Percentiles rank a stretch among this genome's conserved stretches.
Evolutionary conservation across 352 stramenopile species (phyloP).

Genomic region (Phytopythium helicoides): DNA sequence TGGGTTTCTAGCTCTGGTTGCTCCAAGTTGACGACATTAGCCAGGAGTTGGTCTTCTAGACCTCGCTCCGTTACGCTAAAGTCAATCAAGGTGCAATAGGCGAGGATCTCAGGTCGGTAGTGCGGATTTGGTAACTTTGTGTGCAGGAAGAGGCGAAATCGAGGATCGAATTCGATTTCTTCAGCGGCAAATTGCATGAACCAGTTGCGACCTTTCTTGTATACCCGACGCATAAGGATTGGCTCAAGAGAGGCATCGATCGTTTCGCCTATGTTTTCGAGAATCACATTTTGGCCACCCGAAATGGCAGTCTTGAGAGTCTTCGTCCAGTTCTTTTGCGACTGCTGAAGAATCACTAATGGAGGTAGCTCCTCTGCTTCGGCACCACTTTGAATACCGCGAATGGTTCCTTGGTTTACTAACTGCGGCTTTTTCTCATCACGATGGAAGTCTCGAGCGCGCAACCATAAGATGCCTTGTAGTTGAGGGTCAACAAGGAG

Average conservation of each 20-base stretch:
- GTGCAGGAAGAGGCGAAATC: slow-evolving; percentile 89
- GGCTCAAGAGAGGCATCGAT: slow-evolving; percentile 89
- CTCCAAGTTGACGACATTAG: slow-evolving; percentile 89
- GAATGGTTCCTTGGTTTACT: not conserved
- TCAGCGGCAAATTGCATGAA: slow-evolving; percentile 88
- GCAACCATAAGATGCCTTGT: slow-evolving; percentile 88
- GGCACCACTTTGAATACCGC: slow-evolving; percentile 1
- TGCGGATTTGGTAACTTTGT: slow-evolving; percentile 93
- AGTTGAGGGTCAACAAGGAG: slow-evolving; percentile 90
- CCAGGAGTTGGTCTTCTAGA: slow-evolving; percentile 88
- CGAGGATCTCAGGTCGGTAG: slow-evolving; percentile 90
- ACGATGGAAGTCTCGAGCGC: slow-evolving; percentile 41
- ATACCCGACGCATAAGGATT: slow-evolving; percentile 87
- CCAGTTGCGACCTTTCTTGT: slow-evolving; percentile 86
- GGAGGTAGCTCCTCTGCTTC: slow-evolving; percentile 11
- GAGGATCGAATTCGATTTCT: slow-evolving; percentile 87
- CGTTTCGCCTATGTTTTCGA: slow-evolving; percentile 87
- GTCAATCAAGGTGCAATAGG: slow-evolving; percentile 93
- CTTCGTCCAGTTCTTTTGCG: slow-evolving; percentile 77
- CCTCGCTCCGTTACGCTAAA: slow-evolving; percentile 92
- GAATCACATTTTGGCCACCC: slow-evolving; percentile 77
- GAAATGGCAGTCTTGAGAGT: slow-evolving; percentile 75
- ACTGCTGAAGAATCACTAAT: slow-evolving; percentile 70
- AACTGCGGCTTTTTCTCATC: slow-evolving; percentile 11
- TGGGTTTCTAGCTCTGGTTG: slow-evolving; percentile 87